A percentile compares a stretch with the other conserved stretches of the same genome.
phyloP scores from a whole-genome alignment of 495 filamentous ascomycete species.

The Penicillium tannophilum region DNA sequence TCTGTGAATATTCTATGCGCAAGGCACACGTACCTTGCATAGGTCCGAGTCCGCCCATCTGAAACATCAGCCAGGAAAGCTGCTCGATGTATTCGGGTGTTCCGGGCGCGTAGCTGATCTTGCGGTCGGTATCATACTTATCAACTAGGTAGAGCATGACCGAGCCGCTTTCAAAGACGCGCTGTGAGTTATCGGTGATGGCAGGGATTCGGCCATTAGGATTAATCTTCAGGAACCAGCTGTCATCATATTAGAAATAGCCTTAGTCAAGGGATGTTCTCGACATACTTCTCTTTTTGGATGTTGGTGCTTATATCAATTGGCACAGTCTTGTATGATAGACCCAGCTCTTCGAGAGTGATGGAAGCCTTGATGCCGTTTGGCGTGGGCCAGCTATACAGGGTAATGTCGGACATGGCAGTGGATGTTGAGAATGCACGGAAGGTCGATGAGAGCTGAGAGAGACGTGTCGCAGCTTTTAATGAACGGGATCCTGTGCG shows the following conservation, averaged over 20 bases:
- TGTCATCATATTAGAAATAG: constrained; percentile 1
- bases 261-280: not conserved
- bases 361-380: constrained; percentile 71
- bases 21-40: constrained; percentile 33
- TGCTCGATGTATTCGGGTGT: constrained; percentile 47
- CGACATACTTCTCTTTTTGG: constrained; percentile 66
- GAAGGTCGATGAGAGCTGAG: constrained; percentile 13
- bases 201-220: constrained; percentile 91
- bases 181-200: constrained; percentile 44
- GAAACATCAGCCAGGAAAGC: constrained; percentile 49
- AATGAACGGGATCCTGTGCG: constrained; percentile 6
- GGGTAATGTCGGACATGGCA: constrained; percentile 37
- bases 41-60: constrained; percentile 44
- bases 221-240: constrained; percentile 83
- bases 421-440: constrained; percentile 19
- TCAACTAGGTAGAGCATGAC: constrained; percentile 51
- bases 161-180: constrained; percentile 51
- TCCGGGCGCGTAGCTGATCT: constrained; percentile 45
- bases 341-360: constrained; percentile 75
- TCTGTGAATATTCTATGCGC: not conserved
- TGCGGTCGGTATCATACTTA: constrained; percentile 47
- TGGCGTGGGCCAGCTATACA: constrained; percentile 41
- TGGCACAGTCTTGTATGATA: constrained; percentile 62
- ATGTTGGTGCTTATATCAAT: constrained; percentile 65
- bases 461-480: constrained; percentile 19